Evolutionary conservation across 83 land plant species (phyloP).

Genomic region (Picea abies): DNA sequence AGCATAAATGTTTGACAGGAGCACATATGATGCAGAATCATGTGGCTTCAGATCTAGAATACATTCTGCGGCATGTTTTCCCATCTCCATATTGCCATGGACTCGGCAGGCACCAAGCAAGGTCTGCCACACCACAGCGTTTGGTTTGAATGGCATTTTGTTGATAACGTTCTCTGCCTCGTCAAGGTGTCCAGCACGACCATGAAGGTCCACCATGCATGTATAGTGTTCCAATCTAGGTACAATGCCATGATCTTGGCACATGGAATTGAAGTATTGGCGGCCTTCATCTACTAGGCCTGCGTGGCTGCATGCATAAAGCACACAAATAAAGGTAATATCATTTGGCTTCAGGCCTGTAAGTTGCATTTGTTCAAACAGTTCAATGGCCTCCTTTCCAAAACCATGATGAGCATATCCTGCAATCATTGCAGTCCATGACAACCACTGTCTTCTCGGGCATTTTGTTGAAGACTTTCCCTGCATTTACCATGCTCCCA

Average conservation of each 20-base stretch:
- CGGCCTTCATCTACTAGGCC: slow-evolving; percentile 26
- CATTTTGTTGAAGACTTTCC: slow-evolving; percentile 13
- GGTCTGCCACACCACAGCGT: not conserved
- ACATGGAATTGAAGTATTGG: slow-evolving; percentile 16
- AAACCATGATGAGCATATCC: slow-evolving; percentile 22
- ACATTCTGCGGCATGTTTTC: not conserved
- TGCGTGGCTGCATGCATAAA: slow-evolving; percentile 33
- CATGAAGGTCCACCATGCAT: slow-evolving; percentile 26
- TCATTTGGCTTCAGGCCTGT: slow-evolving; percentile 20
- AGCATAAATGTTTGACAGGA: slow-evolving; percentile 16
- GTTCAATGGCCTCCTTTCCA: slow-evolving; percentile 17
- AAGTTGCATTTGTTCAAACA: slow-evolving; percentile 14
- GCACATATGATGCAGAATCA: slow-evolving; percentile 11
- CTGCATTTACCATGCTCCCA: slow-evolving; percentile 15
- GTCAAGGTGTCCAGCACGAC: slow-evolving; percentile 20
- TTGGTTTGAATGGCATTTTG: slow-evolving; percentile 5
- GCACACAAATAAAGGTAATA: slow-evolving; percentile 16
- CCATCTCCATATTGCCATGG: not conserved
- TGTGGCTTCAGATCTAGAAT: not conserved
- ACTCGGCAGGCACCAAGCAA: slow-evolving; percentile 10
- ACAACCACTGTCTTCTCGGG: slow-evolving; percentile 11
- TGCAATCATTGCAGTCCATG: slow-evolving; percentile 28
- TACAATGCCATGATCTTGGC: slow-evolving; percentile 13
- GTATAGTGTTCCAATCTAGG: slow-evolving; percentile 22
- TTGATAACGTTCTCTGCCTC: slow-evolving; percentile 15